These are phyloP conservation scores for Schoenoplectus tabernaemontani DNA, from an alignment of 202 grass and related monocot species.

Conservation along the genomic window DNA sequence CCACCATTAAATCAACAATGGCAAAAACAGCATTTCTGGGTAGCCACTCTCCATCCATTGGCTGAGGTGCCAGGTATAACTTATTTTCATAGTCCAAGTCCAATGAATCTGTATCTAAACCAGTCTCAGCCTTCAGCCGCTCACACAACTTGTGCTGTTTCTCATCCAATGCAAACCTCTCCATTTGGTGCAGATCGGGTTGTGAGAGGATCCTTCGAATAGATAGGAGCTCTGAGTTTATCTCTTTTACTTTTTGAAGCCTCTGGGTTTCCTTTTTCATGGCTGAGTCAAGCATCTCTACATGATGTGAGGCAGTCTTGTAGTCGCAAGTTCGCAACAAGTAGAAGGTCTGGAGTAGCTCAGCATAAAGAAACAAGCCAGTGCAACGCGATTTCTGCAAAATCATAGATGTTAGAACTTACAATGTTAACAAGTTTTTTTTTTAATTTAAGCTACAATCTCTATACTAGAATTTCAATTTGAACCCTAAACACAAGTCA, in stretches of 20 bases:
- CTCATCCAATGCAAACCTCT: constrained; percentile 41
- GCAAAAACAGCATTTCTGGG: constrained; percentile 71
- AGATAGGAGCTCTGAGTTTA: constrained; percentile 38
- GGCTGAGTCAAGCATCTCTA: constrained; percentile 55
- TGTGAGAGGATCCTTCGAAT: constrained; percentile 44
- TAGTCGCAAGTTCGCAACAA: constrained; percentile 82
- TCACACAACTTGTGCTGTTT: constrained; percentile 48
- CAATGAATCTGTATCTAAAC: constrained; percentile 51
- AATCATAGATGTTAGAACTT: neutral
- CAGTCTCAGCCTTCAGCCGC: constrained; percentile 42
- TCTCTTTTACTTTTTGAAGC: constrained; percentile 32
- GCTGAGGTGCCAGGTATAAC: constrained; percentile 72
- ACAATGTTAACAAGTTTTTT: neutral
- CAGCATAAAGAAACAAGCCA: constrained; percentile 80
- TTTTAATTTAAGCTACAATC: neutral
- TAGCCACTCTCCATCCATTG: constrained; percentile 92
- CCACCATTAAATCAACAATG: constrained; percentile 91
- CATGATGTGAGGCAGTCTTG: constrained; percentile 53
- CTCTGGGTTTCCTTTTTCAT: constrained; percentile 63
- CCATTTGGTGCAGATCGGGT: constrained; percentile 42
- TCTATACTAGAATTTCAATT: constrained; percentile 7
- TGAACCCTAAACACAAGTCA: neutral
- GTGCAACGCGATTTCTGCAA: constrained; percentile 56
- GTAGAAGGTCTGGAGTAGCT: constrained; percentile 76
- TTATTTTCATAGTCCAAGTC: constrained; percentile 69